These are phyloP conservation scores for Cladosporium colombiae DNA, from an alignment of 2,329 filamentous ascomycete species.

Conservation along the genomic window DNA sequence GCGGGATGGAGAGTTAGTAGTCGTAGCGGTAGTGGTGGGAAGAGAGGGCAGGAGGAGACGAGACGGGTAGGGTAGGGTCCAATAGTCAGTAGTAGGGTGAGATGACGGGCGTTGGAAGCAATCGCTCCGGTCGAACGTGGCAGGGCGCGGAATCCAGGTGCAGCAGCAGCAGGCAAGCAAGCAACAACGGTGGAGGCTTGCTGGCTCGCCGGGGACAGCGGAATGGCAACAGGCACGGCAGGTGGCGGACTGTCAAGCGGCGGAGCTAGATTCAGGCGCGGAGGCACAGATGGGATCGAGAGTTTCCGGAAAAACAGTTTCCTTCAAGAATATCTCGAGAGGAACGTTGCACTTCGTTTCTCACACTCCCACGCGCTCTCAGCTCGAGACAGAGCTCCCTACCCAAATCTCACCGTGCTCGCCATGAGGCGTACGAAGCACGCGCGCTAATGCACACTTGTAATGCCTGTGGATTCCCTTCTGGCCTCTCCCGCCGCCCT, in stretches of 20 bases:
- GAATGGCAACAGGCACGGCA: not conserved
- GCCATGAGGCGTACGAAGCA: slow-evolving; percentile 3
- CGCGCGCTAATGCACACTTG: not conserved
- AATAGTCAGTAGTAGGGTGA: not conserved
- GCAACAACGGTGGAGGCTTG: not conserved
- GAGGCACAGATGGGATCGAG: not conserved
- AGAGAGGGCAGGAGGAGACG: not conserved
- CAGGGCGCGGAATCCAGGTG: not conserved
- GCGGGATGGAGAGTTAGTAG: slow-evolving; percentile 1
- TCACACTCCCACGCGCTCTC: not conserved
- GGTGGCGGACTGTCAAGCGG: not conserved
- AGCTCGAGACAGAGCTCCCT: not conserved
- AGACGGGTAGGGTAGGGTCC: not conserved
- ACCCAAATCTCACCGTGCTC: slow-evolving; percentile 1
- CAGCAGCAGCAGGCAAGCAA: not conserved
- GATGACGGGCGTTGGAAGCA: not conserved
- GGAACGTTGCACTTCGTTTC: not conserved
- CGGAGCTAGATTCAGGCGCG: not conserved
- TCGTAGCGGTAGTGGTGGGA: not conserved
- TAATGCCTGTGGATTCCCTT: not conserved
- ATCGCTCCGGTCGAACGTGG: not conserved
- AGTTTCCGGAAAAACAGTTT: not conserved
- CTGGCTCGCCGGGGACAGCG: not conserved
- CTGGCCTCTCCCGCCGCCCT: not conserved
- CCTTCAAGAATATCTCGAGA: not conserved